Base-by-base conservation (phyloP, 495 filamentous ascomycete genomes). In the Lophium mytilinum region DNA sequence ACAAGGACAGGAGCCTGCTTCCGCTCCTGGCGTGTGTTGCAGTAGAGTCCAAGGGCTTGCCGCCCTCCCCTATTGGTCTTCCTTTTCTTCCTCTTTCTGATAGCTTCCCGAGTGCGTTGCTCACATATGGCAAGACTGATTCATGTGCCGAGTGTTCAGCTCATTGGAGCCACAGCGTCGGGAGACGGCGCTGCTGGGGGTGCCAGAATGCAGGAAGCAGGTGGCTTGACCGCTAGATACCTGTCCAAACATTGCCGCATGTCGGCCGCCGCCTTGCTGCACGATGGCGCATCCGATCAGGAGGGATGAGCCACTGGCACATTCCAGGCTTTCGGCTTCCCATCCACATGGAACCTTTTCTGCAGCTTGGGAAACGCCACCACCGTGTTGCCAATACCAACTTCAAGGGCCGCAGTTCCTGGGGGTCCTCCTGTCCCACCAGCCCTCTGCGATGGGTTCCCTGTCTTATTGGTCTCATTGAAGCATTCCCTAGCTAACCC, bases 251-350 rank as follows among this genome's bases (percentile, higher is more conserved):
- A 43, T 36, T 33, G 18, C 47, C 46, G 37, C 47, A 35, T 36
- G 10, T 33, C 11, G 10, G 12, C 21, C 43, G 21, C 30, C 56
- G 53, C 53, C 55, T 18, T 49, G 35, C 53, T 53, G 56, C 53
- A 57, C 12, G 57, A 65, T 61, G 51, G 54, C 50, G 34, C 58
- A 65, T 65, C 62, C 18, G 62, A 55, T 58, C 57, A 53, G 9
- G n/a, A 11, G 40, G 5, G n/a, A 19, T 10, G 9, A 50, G 21
- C 37, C 33, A 36, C 36, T 18, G 14, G 30, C 34, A 14, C 47
- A 52, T 46, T 36, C 49, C 36, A 17, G 49, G 33, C 14, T 4
- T 40, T 3, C 19, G 14, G 15, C 49, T 36, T 52, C 15, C 50
- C 55, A 58, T 45, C 42, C 33, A 55, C 42, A 43, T 40, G 57